These are phyloP conservation scores for Fusarium sambucinum DNA, from an alignment of 2,329 filamentous ascomycete species.

Conservation along the genomic window DNA sequence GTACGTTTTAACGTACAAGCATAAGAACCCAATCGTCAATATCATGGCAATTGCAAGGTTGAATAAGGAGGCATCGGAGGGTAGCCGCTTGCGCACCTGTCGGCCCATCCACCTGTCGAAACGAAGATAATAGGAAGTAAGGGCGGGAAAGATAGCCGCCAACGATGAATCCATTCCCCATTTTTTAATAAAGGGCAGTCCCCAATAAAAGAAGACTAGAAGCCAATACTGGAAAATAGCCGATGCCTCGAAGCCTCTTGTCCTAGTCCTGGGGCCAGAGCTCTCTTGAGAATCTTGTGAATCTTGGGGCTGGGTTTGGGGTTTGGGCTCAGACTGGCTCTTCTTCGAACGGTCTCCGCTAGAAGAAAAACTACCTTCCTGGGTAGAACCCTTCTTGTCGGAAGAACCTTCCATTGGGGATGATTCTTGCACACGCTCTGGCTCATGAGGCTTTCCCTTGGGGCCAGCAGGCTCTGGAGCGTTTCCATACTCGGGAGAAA, in stretches of 20 bases:
- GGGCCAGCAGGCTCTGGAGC: neutral
- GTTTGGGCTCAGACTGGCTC: neutral
- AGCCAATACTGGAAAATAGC: no score
- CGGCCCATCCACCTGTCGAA: no score
- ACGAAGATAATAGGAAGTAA: no score
- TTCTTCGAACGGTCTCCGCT: neutral
- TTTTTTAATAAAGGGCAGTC: neutral
- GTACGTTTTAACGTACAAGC: neutral
- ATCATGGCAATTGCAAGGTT: conserved; percentile 15
- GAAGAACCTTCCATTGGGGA: neutral
- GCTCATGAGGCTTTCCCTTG: neutral
- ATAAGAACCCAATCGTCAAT: conserved; percentile 3
- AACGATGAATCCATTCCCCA: neutral
- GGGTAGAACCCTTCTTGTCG: neutral
- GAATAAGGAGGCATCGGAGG: neutral
- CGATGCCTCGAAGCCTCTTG: neutral
- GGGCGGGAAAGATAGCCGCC: neutral
- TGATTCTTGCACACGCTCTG: neutral
- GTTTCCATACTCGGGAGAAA: neutral
- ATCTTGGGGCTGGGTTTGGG: neutral
- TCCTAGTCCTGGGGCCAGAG: neutral
- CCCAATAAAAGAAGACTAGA: no score
- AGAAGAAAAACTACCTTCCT: neutral
- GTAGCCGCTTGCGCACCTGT: neutral
- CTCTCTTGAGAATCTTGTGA: neutral